Conservation (phyloP, 805 yeast genomes). For the Maudiozyma turicensis region DNA sequence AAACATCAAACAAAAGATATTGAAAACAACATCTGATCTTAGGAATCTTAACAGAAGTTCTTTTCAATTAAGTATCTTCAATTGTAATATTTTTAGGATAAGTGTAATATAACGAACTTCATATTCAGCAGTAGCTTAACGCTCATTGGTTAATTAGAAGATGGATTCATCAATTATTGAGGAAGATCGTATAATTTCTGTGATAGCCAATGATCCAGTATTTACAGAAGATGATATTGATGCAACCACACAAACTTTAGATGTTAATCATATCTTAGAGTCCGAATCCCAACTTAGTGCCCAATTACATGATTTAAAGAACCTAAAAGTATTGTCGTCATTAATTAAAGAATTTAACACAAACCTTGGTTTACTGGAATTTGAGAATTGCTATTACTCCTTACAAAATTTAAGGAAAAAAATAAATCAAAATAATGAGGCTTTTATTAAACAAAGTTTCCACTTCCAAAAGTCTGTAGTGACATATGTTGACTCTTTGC, state of each 20-base stretch:
- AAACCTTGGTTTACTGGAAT: slow-evolving; percentile 20
- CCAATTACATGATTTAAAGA: slow-evolving; percentile 14
- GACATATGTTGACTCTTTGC: slow-evolving; percentile 21
- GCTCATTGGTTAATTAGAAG: neutral
- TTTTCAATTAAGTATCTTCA: no score
- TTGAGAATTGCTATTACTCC: slow-evolving; percentile 28
- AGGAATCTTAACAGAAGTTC: no score
- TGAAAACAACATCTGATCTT: no score
- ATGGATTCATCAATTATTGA: slow-evolving; percentile 1
- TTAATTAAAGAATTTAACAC: slow-evolving; percentile 23
- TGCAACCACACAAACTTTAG: neutral
- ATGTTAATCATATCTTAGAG: slow-evolving; percentile 4
- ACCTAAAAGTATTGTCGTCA: slow-evolving; percentile 13
- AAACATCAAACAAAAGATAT: no score
- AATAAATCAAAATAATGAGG: slow-evolving; percentile 10
- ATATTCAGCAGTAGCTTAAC: neutral
- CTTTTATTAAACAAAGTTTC: slow-evolving; percentile 14
- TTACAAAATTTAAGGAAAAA: slow-evolving; percentile 19
- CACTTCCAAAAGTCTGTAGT: slow-evolving; percentile 23
- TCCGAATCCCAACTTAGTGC: slow-evolving; percentile 13
- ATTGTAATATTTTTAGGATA: no score
- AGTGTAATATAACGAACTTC: no score
- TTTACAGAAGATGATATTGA: neutral
- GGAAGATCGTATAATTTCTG: neutral
- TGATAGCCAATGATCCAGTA: slow-evolving; percentile 4